Evolutionary conservation across 257 asterid species (phyloP).

Genomic region (Penstemon barbatus): DNA sequence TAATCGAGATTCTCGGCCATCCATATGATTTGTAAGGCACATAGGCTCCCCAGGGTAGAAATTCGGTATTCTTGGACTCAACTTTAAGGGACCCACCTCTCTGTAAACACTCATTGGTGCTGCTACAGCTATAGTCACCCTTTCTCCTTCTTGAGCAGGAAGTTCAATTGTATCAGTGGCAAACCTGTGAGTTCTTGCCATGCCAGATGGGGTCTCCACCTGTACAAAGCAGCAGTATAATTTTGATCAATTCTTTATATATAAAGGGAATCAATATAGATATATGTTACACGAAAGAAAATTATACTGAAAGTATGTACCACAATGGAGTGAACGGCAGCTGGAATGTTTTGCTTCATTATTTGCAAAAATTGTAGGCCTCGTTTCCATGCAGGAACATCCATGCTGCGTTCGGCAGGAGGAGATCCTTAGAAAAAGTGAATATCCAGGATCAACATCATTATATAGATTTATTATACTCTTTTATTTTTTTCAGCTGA

Average conservation of each 20-base stretch:
- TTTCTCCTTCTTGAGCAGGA: constrained; percentile 92
- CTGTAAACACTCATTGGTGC: constrained; percentile 70
- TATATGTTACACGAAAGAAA: not conserved
- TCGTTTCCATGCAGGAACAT: constrained; percentile 93
- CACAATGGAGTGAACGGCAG: constrained; percentile 91
- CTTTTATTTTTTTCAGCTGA: constrained; percentile 30
- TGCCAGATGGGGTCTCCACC: constrained; percentile 91
- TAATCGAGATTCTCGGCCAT: constrained; percentile 80
- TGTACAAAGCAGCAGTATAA: constrained; percentile 30
- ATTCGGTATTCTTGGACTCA: constrained; percentile 74
- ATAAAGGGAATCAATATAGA: not conserved
- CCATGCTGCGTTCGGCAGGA: constrained; percentile 99
- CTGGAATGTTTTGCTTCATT: constrained; percentile 75
- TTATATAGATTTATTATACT: constrained; percentile 25
- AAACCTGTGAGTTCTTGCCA: constrained; percentile 89
- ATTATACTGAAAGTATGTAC: constrained; percentile 38
- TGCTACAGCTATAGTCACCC: constrained; percentile 87
- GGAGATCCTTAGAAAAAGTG: constrained; percentile 98
- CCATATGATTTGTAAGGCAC: constrained; percentile 81
- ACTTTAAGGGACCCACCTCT: constrained; percentile 75
- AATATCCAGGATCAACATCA: constrained; percentile 82
- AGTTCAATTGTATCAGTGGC: constrained; percentile 96
- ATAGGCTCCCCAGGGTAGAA: constrained; percentile 92
- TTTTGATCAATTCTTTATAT: too few relatives aligned
- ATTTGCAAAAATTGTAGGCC: constrained; percentile 69